A percentile compares a stretch with the other conserved stretches of the same genome.
Conservation (phyloP, 768 basidiomycete genomes). For the Boletellus emodensis region DNA sequence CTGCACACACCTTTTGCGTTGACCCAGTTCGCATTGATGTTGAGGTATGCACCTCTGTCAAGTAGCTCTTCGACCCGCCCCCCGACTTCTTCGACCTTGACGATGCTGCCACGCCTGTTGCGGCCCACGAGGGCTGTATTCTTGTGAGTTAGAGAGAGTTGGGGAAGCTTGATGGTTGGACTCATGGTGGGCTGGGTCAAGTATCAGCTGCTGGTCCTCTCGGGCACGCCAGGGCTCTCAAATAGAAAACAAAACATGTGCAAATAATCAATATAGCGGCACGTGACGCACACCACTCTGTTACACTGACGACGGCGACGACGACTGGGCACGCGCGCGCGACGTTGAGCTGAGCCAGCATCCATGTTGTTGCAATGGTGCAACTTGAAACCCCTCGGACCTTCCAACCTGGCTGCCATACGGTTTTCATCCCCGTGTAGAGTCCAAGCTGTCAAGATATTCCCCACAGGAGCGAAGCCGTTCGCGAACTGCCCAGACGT, state of each 20-base stretch:
- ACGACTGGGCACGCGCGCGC: neutral
- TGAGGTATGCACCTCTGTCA: slow-evolving; percentile 76
- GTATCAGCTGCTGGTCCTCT: too few relatives aligned
- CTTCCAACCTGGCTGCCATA: slow-evolving; percentile 60
- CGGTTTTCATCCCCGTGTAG: slow-evolving; percentile 68
- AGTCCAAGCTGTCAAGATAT: slow-evolving; percentile 64
- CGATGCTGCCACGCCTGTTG: slow-evolving; percentile 66
- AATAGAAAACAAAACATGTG: slow-evolving; percentile 4
- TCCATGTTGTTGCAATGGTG: slow-evolving; percentile 66
- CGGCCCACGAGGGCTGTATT: slow-evolving; percentile 39
- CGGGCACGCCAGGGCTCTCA: neutral
- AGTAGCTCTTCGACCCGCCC: slow-evolving; percentile 69
- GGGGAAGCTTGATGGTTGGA: slow-evolving; percentile 54
- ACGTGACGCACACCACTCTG: slow-evolving; percentile 13
- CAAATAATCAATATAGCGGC: slow-evolving; percentile 8
- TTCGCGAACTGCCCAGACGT: slow-evolving; percentile 59
- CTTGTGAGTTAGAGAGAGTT: slow-evolving; percentile 33
- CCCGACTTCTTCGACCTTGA: slow-evolving; percentile 83
- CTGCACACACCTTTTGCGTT: slow-evolving; percentile 72
- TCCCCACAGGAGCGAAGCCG: slow-evolving; percentile 60
- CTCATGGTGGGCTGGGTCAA: slow-evolving; percentile 36
- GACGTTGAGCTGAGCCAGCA: neutral
- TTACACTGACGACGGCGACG: neutral
- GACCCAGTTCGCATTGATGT: slow-evolving; percentile 91
- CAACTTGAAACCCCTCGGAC: slow-evolving; percentile 54